Evolutionary conservation across 129 eudicot species (phyloP).

Genomic region (Pittosporum tobira): DNA sequence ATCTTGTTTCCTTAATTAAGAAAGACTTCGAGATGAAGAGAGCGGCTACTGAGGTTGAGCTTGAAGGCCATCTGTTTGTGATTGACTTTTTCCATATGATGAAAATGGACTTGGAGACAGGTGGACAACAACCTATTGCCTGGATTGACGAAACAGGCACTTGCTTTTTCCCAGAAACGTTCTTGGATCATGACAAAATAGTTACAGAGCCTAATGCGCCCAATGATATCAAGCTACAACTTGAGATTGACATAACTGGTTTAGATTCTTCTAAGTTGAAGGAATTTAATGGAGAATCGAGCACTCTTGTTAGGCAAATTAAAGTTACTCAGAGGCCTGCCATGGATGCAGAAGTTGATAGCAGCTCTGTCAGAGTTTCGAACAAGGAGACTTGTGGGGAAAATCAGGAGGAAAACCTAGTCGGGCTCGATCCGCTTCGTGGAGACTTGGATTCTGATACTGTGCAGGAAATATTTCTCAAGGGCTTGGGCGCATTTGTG

Average conservation of each 20-base stretch:
- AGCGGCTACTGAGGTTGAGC: conserved; percentile 44
- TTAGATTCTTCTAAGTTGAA: conserved; percentile 20
- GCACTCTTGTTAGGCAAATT: conserved; percentile 32
- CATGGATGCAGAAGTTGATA: conserved; percentile 23
- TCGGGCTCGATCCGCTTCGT: conserved; percentile 6
- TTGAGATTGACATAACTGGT: conserved; percentile 66
- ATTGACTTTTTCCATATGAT: conserved; percentile 66
- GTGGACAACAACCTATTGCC: conserved; percentile 66
- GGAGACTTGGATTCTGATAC: conserved; percentile 25
- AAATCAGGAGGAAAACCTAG: conserved; percentile 19
- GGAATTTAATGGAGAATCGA: conserved; percentile 71
- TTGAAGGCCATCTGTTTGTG: conserved; percentile 30
- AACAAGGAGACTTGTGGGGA: conserved; percentile 24
- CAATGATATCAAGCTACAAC: conserved; percentile 53
- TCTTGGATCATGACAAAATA: conserved; percentile 28
- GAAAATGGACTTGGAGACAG: conserved; percentile 56
- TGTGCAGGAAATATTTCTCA: conserved; percentile 39
- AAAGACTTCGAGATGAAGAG: conserved; percentile 47
- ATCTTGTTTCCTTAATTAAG: conserved; percentile 35
- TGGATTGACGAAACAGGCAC: conserved; percentile 80
- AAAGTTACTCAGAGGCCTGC: conserved; percentile 23
- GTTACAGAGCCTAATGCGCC: conserved; percentile 11
- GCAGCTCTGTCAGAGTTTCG: conserved; percentile 18
- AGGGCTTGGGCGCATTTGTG: conserved; percentile 19
- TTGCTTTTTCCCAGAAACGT: conserved; percentile 64